Conservation (phyloP, 805 yeast species). For the Teunomyces barrocoloradensis region DNA sequence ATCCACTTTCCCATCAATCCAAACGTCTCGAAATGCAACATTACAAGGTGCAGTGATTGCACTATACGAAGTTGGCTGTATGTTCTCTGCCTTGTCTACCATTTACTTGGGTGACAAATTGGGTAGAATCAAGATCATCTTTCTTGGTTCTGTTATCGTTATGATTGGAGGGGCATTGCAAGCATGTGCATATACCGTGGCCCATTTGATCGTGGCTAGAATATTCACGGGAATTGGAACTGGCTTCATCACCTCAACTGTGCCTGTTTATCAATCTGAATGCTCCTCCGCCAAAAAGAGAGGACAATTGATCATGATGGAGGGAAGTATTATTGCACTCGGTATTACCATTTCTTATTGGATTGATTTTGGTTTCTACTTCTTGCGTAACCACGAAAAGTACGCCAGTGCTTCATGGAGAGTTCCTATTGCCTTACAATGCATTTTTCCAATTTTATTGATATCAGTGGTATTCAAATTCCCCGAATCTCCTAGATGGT, state of each 20-base stretch:
- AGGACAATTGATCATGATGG: constrained; percentile 29
- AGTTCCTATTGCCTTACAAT: constrained; percentile 33
- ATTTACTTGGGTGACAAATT: constrained; percentile 20
- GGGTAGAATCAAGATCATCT: constrained; percentile 20
- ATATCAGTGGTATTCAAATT: constrained; percentile 16
- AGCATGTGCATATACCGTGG: constrained; percentile 18
- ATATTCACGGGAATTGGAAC: constrained; percentile 34
- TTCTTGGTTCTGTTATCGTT: constrained; percentile 18
- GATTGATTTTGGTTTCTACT: constrained; percentile 36
- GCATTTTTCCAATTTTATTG: constrained; percentile 17
- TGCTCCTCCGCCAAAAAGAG: constrained; percentile 32
- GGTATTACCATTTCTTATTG: constrained; percentile 34
- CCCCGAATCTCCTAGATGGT: constrained; percentile 49
- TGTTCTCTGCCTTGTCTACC: constrained; percentile 18
- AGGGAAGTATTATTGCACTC: constrained; percentile 25
- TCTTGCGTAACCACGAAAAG: constrained; percentile 4
- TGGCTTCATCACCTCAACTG: constrained; percentile 34
- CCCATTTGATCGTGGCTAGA: constrained; percentile 31
- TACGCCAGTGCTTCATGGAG: constrained; percentile 31
- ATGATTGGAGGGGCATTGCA: constrained; percentile 23
- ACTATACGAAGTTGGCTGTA: constrained; percentile 21
- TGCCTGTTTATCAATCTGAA: constrained; percentile 37
- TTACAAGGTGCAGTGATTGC: constrained; percentile 22
- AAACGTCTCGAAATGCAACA: constrained; percentile 14
- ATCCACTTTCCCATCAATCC: constrained; percentile 16